These are phyloP conservation scores for Tephrocybe sp. DNA, from an alignment of 768 basidiomycete species.

Conservation along the genomic window DNA sequence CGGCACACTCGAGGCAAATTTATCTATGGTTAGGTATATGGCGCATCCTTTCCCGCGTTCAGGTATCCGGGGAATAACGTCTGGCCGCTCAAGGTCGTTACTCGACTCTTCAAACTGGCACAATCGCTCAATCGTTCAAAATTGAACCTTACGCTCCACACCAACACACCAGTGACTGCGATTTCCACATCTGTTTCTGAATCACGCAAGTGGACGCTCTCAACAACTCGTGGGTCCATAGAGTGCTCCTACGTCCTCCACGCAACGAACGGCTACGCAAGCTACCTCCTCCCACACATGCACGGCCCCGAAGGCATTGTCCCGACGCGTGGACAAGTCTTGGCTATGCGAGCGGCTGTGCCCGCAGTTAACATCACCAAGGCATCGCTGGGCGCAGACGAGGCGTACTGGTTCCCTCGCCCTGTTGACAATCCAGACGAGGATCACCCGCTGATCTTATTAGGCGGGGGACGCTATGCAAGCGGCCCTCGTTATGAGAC, in stretches of 20 bases:
- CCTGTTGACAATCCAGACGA: conserved; percentile 28
- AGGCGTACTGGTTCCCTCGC: conserved; percentile 86
- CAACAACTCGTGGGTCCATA: conserved; percentile 66
- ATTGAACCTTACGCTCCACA: conserved; percentile 56
- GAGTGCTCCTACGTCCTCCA: conserved; percentile 70
- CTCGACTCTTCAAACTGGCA: conserved; percentile 53
- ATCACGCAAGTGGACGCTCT: conserved; percentile 48
- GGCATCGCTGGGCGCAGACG: conserved; percentile 47
- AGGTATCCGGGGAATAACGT: conserved; percentile 59
- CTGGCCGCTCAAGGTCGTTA: conserved; percentile 79
- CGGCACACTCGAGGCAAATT: conserved; percentile 13
- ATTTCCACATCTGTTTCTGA: conserved; percentile 24
- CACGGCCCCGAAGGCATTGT: conserved; percentile 54
- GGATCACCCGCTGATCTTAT: conserved; percentile 56
- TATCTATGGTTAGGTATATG: conserved; percentile 30
- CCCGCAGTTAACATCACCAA: conserved; percentile 39
- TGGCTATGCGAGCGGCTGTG: conserved; percentile 40
- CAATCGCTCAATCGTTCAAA: conserved; percentile 17
- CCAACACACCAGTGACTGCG: conserved; percentile 66
- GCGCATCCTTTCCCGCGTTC: conserved; percentile 51
- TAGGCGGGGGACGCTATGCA: conserved; percentile 67
- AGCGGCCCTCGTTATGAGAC: conserved; percentile 45
- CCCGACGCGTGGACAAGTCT: conserved; percentile 73
- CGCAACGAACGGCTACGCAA: conserved; percentile 84
- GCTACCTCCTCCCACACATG: conserved; percentile 71